Percentiles rank a stretch among this genome's conserved stretches.
phyloP scores from a whole-genome alignment of 2,329 filamentous ascomycete genomes.

The Sarocladiaceae sp. region DNA sequence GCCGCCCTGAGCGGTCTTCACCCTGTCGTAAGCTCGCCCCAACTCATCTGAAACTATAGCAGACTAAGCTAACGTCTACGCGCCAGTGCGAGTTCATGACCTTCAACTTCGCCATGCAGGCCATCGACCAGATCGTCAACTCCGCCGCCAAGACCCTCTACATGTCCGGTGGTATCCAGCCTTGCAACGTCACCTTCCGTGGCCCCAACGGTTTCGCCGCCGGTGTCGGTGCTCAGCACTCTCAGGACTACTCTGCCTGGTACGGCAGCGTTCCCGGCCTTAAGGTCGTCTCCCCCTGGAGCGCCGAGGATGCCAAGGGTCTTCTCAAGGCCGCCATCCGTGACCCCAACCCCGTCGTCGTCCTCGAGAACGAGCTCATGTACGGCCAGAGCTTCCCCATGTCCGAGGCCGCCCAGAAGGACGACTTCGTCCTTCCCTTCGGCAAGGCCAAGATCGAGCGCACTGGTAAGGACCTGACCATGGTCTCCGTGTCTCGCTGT shows the following conservation, averaged over 20 bases:
- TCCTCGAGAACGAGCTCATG: constrained; percentile 82
- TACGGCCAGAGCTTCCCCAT: constrained; percentile 96
- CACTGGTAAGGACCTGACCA: constrained; percentile 88
- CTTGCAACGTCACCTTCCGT: constrained; percentile 99
- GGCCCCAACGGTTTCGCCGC: constrained; percentile 96
- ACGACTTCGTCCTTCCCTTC: constrained; percentile 94
- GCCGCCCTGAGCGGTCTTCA: constrained; percentile 90
- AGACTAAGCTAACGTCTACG: too few relatives aligned
- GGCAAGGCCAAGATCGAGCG: constrained; percentile 99
- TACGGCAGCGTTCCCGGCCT: constrained; percentile 96
- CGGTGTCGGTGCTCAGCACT: constrained; percentile 96
- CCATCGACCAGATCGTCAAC: constrained; percentile 99
- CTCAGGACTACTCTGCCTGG: constrained; percentile 97
- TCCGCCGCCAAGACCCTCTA: constrained; percentile 98
- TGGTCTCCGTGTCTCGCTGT: constrained; percentile 89
- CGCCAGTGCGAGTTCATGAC: constrained; percentile 97
- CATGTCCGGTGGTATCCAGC: constrained; percentile 99
- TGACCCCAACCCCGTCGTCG: constrained; percentile 93
- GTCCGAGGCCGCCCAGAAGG: constrained; percentile 92
- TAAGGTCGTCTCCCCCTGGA: constrained; percentile 96
- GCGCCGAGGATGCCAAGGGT: constrained; percentile 96
- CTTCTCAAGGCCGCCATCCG: constrained; percentile 95
- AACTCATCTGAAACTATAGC: too few relatives aligned
- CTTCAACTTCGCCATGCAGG: constrained; percentile 99
- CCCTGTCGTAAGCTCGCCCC: constrained; percentile 86